Evolutionary conservation across 202 grass and related monocot genomes (phyloP).

Genomic region (Zoysia matrella): DNA sequence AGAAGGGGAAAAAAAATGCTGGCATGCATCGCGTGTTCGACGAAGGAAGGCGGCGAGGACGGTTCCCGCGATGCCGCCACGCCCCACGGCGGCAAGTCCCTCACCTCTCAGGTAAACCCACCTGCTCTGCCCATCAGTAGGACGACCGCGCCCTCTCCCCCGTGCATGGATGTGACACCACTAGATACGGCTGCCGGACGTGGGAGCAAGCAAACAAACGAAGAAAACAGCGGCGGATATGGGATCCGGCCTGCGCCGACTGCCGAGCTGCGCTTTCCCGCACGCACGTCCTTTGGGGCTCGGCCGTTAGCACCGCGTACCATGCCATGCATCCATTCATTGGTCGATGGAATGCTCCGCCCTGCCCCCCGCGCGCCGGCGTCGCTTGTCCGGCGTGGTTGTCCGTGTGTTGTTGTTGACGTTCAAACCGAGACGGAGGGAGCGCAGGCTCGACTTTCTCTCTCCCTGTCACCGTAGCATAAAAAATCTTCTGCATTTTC

Average conservation of each 20-base stretch:
- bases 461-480: neutral
- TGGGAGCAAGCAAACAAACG: neutral
- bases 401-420: constrained; percentile 32
- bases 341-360: constrained; percentile 20
- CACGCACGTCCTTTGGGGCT: neutral
- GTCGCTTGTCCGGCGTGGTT: constrained; percentile 32
- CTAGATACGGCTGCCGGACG: constrained; percentile 22
- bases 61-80: constrained; percentile 53
- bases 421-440: neutral
- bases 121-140: neutral
- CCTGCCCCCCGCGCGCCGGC: neutral
- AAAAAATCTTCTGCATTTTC: neutral
- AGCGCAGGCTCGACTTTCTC: neutral
- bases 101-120: constrained; percentile 74
- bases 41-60: constrained; percentile 77
- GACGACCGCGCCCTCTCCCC: neutral
- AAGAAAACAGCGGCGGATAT: neutral
- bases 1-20: constrained; percentile 45
- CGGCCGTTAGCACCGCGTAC: neutral
- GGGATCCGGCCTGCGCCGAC: neutral
- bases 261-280: neutral
- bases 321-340: constrained; percentile 14
- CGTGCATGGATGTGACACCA: neutral
- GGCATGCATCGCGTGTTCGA: constrained; percentile 79
- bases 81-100: constrained; percentile 60